Evolutionary conservation across 2,329 filamentous ascomycete genomes (phyloP).

Genomic region (Hirsutella rhossiliensis): DNA sequence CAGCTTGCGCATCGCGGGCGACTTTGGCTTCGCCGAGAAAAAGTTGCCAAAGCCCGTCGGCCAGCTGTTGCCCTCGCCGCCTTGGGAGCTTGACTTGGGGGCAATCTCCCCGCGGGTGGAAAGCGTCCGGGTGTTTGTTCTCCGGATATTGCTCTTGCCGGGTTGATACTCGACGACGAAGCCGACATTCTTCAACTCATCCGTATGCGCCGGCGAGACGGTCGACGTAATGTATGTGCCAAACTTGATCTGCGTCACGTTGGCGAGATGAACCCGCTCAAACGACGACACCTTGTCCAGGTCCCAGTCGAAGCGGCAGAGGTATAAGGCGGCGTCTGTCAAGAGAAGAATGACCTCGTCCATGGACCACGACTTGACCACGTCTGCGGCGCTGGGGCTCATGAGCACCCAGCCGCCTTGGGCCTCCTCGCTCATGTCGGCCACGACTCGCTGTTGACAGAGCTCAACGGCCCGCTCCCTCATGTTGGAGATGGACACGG

Average conservation of each 20-base stretch:
- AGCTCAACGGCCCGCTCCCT: constrained; percentile 84
- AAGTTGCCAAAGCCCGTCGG: constrained; percentile 27
- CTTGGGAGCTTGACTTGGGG: constrained; percentile 10
- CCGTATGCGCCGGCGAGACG: constrained; percentile 62
- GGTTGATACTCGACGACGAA: constrained; percentile 69
- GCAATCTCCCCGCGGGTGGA: constrained; percentile 33
- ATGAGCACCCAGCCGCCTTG: constrained; percentile 83
- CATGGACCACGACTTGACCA: constrained; percentile 58
- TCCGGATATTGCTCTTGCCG: constrained; percentile 55
- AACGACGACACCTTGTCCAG: constrained; percentile 90
- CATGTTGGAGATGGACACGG: constrained; percentile 73
- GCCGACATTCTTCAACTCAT: constrained; percentile 72
- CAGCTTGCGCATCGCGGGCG: constrained; percentile 27
- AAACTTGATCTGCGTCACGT: constrained; percentile 59
- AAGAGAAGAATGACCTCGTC: constrained; percentile 82
- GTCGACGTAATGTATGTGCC: constrained; percentile 89
- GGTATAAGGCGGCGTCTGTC: constrained; percentile 75
- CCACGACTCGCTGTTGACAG: constrained; percentile 75
- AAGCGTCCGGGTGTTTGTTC: constrained; percentile 78
- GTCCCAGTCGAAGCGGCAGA: constrained; percentile 88
- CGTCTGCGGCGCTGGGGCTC: constrained; percentile 61
- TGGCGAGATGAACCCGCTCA: constrained; percentile 68
- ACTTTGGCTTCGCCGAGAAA: constrained; percentile 24
- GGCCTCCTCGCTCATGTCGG: constrained; percentile 72
- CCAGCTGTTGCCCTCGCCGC: constrained; percentile 10